These are phyloP conservation scores for Fusarium cyanostomum DNA, from an alignment of 2,329 filamentous ascomycete genomes.

Conservation along the genomic window DNA sequence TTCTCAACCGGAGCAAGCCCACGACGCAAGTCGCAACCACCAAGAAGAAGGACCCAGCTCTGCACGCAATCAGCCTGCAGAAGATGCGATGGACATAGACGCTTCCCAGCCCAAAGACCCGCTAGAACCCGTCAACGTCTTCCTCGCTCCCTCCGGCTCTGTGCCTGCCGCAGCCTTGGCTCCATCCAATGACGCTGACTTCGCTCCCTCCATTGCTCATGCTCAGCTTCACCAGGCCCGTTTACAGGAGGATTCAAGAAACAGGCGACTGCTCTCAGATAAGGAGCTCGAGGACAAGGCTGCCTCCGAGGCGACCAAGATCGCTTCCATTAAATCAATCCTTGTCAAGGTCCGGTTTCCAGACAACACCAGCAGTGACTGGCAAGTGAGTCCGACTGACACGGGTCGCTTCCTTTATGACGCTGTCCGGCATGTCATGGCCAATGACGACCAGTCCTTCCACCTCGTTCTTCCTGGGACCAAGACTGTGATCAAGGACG, in stretches of 20 bases:
- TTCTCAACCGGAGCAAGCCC: slow-evolving; percentile 10
- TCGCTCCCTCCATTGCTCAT: slow-evolving; percentile 77
- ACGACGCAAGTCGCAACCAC: slow-evolving; percentile 6
- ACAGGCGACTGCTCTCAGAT: slow-evolving; percentile 83
- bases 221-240: slow-evolving; percentile 78
- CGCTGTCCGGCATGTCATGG: slow-evolving; percentile 78
- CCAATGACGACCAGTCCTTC: slow-evolving; percentile 72
- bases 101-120: slow-evolving; percentile 43
- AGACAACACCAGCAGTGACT: slow-evolving; percentile 81
- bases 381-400: slow-evolving; percentile 73
- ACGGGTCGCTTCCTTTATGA: slow-evolving; percentile 77
- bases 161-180: slow-evolving; percentile 79
- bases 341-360: slow-evolving; percentile 86
- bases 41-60: slow-evolving; percentile 4
- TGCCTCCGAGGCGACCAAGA: slow-evolving; percentile 69
- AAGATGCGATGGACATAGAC: slow-evolving; percentile 37
- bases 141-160: slow-evolving; percentile 76
- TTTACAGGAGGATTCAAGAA: slow-evolving; percentile 69
- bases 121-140: slow-evolving; percentile 72
- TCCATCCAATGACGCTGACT: slow-evolving; percentile 76
- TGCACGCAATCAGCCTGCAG: slow-evolving; percentile 30
- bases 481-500: slow-evolving; percentile 60
- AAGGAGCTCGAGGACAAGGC: slow-evolving; percentile 79
- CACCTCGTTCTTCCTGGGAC: slow-evolving; percentile 71
- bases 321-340: slow-evolving; percentile 73